Conservation (phyloP, 768 basidiomycete species). For the Auriscalpium orientale region DNA sequence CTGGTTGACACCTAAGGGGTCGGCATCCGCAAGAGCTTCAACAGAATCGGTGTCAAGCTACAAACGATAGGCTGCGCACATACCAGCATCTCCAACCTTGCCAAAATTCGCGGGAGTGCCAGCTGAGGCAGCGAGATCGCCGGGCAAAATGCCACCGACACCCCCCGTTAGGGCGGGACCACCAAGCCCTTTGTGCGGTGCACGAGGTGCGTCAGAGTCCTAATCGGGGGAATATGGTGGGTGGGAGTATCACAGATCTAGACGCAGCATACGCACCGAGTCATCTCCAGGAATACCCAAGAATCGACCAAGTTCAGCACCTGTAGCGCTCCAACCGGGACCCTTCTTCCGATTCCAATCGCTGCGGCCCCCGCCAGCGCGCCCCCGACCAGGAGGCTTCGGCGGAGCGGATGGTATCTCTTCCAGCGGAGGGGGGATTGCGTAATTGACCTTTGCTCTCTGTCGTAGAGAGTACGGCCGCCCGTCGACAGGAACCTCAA, state of each 20-base stretch:
- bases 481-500: slow-evolving; percentile 35
- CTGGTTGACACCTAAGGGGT: slow-evolving; percentile 89
- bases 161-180: slow-evolving; percentile 35
- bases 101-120: slow-evolving; percentile 84
- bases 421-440: slow-evolving; percentile 75
- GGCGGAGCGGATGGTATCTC: slow-evolving; percentile 48
- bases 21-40: slow-evolving; percentile 83
- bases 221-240: slow-evolving; percentile 17
- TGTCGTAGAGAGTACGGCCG: slow-evolving; percentile 61
- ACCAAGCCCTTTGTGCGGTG: slow-evolving; percentile 62
- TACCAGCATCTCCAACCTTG: slow-evolving; percentile 73
- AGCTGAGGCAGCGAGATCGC: slow-evolving; percentile 56
- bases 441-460: slow-evolving; percentile 65
- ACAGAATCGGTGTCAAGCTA: neutral
- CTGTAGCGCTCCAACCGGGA: slow-evolving; percentile 72
- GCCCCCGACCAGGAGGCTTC: slow-evolving; percentile 20
- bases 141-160: slow-evolving; percentile 51
- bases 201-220: slow-evolving; percentile 70
- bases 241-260: neutral
- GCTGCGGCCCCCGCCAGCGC: slow-evolving; percentile 27
- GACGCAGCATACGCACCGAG: slow-evolving; percentile 34
- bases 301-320: slow-evolving; percentile 70
- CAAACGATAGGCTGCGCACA: slow-evolving; percentile 19
- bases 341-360: slow-evolving; percentile 32
- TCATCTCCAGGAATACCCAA: slow-evolving; percentile 72